A percentile compares a stretch with the other conserved stretches of the same genome.
phyloP scores from a whole-genome alignment of 2,329 filamentous ascomycete genomes.

The Fusarium illudens region DNA sequence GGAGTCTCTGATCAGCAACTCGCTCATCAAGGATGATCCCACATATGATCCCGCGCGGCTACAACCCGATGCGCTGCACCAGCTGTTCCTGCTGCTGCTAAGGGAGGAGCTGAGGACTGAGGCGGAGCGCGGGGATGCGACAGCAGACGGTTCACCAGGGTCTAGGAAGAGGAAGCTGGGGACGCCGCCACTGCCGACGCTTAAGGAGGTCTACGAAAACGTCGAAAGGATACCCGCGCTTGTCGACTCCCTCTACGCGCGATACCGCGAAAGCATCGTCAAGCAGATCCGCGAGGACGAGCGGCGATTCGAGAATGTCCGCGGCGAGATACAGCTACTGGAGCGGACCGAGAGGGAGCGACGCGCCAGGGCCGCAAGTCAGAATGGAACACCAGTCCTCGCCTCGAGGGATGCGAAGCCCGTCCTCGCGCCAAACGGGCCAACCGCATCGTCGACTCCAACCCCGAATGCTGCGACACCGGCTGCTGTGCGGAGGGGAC shows the following conservation, averaged over 20 bases:
- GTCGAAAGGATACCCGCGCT: conserved; percentile 73
- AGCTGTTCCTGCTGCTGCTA: conserved; percentile 79
- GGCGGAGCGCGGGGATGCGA: conserved; percentile 45
- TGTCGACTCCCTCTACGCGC: conserved; percentile 76
- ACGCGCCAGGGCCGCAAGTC: conserved; percentile 49
- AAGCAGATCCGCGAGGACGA: conserved; percentile 79
- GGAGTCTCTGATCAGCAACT: conserved; percentile 76
- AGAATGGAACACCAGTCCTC: conserved; percentile 45
- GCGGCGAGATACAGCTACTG: conserved; percentile 73
- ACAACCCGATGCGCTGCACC: conserved; percentile 78
- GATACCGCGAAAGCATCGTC: conserved; percentile 76
- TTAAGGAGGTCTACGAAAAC: conserved; percentile 73
- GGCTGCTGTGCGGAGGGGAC: conserved; percentile 39
- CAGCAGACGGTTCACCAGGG: conserved; percentile 61
- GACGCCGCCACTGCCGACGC: conserved; percentile 68
- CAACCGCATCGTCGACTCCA: conserved; percentile 36
- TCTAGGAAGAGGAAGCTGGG: conserved; percentile 80
- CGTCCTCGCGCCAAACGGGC: conserved; percentile 36
- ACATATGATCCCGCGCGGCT: conserved; percentile 79
- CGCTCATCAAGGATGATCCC: conserved; percentile 73
- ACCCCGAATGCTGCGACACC: conserved; percentile 29
- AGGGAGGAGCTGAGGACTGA: conserved; percentile 74
- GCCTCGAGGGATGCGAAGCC: conserved; percentile 47
- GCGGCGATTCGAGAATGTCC: conserved; percentile 67
- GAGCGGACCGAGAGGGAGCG: conserved; percentile 59